Percentiles rank a stretch among this genome's conserved stretches.
Conservation (phyloP, 495 filamentous ascomycete species). For the Neurospora sp. region DNA sequence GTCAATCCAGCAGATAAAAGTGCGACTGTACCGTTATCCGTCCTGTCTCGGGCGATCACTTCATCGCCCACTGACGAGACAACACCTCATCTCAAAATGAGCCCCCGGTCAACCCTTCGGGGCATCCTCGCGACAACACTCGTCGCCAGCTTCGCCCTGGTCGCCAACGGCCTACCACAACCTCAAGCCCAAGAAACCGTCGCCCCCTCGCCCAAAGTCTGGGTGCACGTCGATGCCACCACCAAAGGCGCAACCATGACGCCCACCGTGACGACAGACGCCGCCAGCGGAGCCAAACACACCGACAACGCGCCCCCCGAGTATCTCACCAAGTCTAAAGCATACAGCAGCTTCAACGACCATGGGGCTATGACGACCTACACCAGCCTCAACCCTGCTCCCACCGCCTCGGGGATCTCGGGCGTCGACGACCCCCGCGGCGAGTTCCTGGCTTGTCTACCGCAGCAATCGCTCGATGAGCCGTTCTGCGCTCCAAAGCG, state of each 20-base stretch:
- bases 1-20: neutral
- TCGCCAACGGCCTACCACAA: slow-evolving; percentile 1
- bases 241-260: slow-evolving; percentile 16
- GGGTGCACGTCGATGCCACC: slow-evolving; percentile 18
- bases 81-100: neutral
- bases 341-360: slow-evolving; percentile 17
- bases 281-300: slow-evolving; percentile 9
- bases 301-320: slow-evolving; percentile 16
- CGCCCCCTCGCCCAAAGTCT: slow-evolving; percentile 5
- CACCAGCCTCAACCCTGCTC: slow-evolving; percentile 21
- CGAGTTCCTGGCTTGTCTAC: slow-evolving; percentile 18
- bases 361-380: slow-evolving; percentile 8
- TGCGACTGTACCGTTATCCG: no score
- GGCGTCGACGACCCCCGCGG: slow-evolving; percentile 5
- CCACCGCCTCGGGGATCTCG: slow-evolving; percentile 10
- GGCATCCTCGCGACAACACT: neutral
- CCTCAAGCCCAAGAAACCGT: slow-evolving; percentile 5
- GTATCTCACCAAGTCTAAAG: slow-evolving; percentile 9
- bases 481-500: slow-evolving; percentile 21
- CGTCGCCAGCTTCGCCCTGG: neutral
- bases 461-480: slow-evolving; percentile 8
- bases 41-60: neutral
- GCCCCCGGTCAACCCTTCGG: neutral
- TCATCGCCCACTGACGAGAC: neutral
- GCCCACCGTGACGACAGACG: slow-evolving; percentile 12